Conservation (phyloP, 768 basidiomycete genomes). For the Russula griseocarnosa region DNA sequence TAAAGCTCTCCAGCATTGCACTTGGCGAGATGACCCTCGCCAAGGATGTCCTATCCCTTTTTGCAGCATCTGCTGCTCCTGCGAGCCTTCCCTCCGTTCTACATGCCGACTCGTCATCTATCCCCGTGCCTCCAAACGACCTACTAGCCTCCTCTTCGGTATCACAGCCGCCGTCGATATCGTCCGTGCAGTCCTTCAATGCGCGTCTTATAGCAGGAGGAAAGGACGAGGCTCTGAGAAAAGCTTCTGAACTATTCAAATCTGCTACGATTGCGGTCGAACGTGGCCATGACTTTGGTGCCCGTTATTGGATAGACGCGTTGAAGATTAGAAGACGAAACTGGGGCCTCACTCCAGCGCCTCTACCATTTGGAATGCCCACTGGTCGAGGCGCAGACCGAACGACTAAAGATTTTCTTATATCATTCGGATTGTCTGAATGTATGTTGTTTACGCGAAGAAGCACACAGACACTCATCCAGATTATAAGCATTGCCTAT, state of each 20-base stretch:
- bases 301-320: conserved; percentile 80
- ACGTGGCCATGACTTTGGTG: conserved; percentile 53
- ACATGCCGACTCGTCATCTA: conserved; percentile 1
- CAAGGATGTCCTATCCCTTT: conserved; percentile 58
- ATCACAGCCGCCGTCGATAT: conserved; percentile 48
- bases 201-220: conserved; percentile 68
- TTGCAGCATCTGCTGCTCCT: conserved; percentile 42
- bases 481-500: conserved; percentile 50
- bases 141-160: conserved; percentile 60
- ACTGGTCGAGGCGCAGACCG: conserved; percentile 75
- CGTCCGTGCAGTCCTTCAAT: conserved; percentile 68
- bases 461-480: conserved; percentile 17
- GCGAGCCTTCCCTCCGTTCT: neutral
- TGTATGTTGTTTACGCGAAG: conserved; percentile 46
- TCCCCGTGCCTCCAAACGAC: conserved; percentile 14
- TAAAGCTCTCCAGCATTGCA: conserved; percentile 49
- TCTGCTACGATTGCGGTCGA: conserved; percentile 67
- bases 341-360: conserved; percentile 78
- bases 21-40: conserved; percentile 78
- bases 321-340: conserved; percentile 70
- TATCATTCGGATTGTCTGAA: conserved; percentile 79
- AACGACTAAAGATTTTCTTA: conserved; percentile 74
- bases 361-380: conserved; percentile 64
- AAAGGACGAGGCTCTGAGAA: conserved; percentile 75
- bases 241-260: conserved; percentile 69